Conservation (phyloP, 129 eudicot species). For the Escallonia rubra region DNA sequence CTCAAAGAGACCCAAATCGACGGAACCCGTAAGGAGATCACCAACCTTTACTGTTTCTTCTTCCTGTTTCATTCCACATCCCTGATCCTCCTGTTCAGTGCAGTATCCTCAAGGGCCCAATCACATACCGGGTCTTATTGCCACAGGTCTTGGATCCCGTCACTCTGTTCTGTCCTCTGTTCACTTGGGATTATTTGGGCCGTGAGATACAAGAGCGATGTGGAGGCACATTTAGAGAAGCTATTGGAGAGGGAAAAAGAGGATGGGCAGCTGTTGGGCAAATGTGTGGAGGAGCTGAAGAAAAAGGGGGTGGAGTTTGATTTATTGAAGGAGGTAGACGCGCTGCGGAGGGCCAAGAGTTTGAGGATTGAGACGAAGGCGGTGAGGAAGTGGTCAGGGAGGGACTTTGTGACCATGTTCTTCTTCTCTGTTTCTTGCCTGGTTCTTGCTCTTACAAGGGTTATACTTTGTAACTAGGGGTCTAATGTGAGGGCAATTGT, state of each 20-base stretch:
- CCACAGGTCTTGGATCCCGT: slow-evolving; percentile 69
- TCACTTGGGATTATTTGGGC: slow-evolving; percentile 87
- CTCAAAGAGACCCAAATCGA: slow-evolving; percentile 87
- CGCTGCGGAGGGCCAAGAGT: slow-evolving; percentile 79
- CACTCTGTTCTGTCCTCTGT: slow-evolving; percentile 55
- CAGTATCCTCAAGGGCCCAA: slow-evolving; percentile 16
- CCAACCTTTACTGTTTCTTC: slow-evolving; percentile 78
- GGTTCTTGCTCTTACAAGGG: slow-evolving; percentile 69
- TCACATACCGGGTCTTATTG: slow-evolving; percentile 16
- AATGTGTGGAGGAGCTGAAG: slow-evolving; percentile 87
- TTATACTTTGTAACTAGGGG: slow-evolving; percentile 53
- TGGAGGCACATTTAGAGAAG: slow-evolving; percentile 69
- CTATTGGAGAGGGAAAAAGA: slow-evolving; percentile 78
- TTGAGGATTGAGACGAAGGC: slow-evolving; percentile 58
- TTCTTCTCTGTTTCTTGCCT: slow-evolving; percentile 61
- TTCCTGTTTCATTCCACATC: slow-evolving; percentile 79
- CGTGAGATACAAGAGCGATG: slow-evolving; percentile 64
- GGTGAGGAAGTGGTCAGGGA: slow-evolving; percentile 71
- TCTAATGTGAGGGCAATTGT: neutral
- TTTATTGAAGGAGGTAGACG: slow-evolving; percentile 89
- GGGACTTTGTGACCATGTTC: slow-evolving; percentile 70
- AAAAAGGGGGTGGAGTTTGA: slow-evolving; percentile 84
- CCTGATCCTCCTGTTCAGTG: slow-evolving; percentile 54
- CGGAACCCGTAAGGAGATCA: slow-evolving; percentile 50
- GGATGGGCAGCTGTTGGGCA: slow-evolving; percentile 65